Evolutionary conservation across 495 filamentous ascomycete genomes (phyloP), one percentile per base, ranked within the genome.

Genomic region (Alectoria sarmentosa): DNA sequence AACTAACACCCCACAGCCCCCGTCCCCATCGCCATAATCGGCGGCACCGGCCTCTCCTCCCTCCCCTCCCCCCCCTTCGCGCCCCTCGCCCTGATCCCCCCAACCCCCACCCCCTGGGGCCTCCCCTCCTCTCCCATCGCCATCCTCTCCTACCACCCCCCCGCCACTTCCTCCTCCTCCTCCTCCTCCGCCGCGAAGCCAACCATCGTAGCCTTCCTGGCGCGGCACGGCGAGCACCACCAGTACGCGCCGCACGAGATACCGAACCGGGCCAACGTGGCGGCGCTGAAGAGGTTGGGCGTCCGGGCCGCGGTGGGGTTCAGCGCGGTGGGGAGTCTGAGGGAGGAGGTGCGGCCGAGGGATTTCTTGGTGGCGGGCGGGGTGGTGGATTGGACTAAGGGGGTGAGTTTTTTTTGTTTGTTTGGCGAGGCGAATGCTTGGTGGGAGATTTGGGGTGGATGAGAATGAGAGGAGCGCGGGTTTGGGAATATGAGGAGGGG

Each of bases 361-460:
- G 95, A 99, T 78, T 99, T 99, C 74, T 89, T 97, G 42, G 82
- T 99, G 19, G 92, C 91, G 21, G 91, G 96, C 75, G 94, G 97
- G 80, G 84, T 98, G 74, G 96, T 98, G 76, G 94, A 99, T 77
- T 91, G 94, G 66, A 99, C 94, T 68, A 97, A 96, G 82, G 94
- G 94, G 34, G 73, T 80, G 17, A 71, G 75, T 61, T 52, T 17
- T 7, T 10, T 17, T 19, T 5, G 21, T 37, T 15, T 34, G 10
- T 15, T 21, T 52, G 39, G 4, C 0, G 4, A 1, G 38, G 56
- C n/a, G 46, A 23, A 1, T 13, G 32, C 39, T 19, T 28, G 63
- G 14, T 11, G 26, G 28, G 36, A 10, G 36, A 37, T 5, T 4
- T 37, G 36, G 36, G 36, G 36, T 5, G 36, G 36, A 37, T 37